These are phyloP conservation scores for Trichoderma harzianum DNA, from an alignment of 2,329 filamentous ascomycete genomes.

Conservation along the genomic window DNA sequence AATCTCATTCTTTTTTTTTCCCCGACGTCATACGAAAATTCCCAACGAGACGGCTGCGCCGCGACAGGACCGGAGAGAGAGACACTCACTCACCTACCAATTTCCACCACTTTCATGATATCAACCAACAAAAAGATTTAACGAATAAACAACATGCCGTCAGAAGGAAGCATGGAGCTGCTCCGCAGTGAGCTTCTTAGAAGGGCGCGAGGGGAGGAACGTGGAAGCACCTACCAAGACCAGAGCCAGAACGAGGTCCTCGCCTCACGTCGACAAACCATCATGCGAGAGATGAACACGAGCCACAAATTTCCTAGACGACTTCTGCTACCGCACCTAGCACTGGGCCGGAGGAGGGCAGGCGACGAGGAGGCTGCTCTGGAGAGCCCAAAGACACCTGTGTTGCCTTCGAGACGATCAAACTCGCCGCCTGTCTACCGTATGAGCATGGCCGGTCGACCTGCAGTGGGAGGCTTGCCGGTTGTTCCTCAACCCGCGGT, in stretches of 20 bases:
- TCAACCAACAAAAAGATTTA: background rate
- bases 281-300: background rate
- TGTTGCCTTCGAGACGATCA: conserved; percentile 26
- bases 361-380: conserved; percentile 21
- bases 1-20: background rate
- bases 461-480: background rate
- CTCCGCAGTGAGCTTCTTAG: conserved; percentile 33
- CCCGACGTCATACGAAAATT: background rate
- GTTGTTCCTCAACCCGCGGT: background rate
- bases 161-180: conserved; percentile 28
- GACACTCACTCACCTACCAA: background rate
- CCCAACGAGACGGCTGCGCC: conserved; percentile 2
- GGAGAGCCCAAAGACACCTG: conserved; percentile 48
- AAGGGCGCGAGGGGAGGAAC: conserved; percentile 30
- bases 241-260: conserved; percentile 19
- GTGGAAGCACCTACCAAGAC: conserved; percentile 19
- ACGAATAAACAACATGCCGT: conserved; percentile 4
- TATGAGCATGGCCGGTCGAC: background rate
- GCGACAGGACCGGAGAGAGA: background rate
- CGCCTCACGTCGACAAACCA: conserved; percentile 2
- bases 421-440: background rate
- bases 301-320: background rate
- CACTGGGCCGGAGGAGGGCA: conserved; percentile 23
- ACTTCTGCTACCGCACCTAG: conserved; percentile 20
- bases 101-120: background rate